Evolutionary conservation across 805 yeast species (phyloP), one percentile per base, ranked within the genome.

Genomic region (Saturnispora serradocipensis): DNA sequence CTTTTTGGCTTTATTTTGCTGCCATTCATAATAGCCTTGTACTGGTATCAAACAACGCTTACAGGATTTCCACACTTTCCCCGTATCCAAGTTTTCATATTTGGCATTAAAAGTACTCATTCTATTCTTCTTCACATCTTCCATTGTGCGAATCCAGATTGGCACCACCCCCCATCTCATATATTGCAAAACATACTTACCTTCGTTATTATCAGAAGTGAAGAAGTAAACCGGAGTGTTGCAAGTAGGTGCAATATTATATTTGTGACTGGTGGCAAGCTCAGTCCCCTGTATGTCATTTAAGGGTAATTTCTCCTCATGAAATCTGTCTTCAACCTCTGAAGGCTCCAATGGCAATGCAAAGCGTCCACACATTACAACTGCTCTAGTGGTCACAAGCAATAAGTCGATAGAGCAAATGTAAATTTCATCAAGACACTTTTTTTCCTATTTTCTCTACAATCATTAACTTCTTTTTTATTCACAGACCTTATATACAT

Each of bases 21-120:
- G 66, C 97, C 97, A 90, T 66, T 90, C 97, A 61, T 78, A 90
- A 65, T 90, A 90, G 0, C 97, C 97, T 59, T 78, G 76, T 39
- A 86, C 75, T 0, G 95, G 91, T 0, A 88, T 78, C 1, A 84
- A 81, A 63, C 96, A 89, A 38, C 96, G 69, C 5, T 70, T 68
- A 36, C 73, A 67, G 1, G 70, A 54, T 6, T 70, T 70, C 96
- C 96, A 89, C 40, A 84, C 65, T 22, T 73, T 68, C 43, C 74
- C 72, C 4, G 42, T 16, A 5, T 73, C 71, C 0, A 88, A 59
- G 6, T 83, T 75, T 56, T 88, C 96, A 35, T 69, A 68, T 20
- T 93, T 69, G 25, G 95, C 88, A 68, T 89, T 89, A 71, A 89
- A 84, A 13, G 84, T 78, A 43, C 73, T 72, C 51, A 75, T 72